Evolutionary conservation across 1,284 basidiomycete genomes (phyloP), one percentile per base, ranked within the genome.

Genomic region (Marasmius tenuissimus): DNA sequence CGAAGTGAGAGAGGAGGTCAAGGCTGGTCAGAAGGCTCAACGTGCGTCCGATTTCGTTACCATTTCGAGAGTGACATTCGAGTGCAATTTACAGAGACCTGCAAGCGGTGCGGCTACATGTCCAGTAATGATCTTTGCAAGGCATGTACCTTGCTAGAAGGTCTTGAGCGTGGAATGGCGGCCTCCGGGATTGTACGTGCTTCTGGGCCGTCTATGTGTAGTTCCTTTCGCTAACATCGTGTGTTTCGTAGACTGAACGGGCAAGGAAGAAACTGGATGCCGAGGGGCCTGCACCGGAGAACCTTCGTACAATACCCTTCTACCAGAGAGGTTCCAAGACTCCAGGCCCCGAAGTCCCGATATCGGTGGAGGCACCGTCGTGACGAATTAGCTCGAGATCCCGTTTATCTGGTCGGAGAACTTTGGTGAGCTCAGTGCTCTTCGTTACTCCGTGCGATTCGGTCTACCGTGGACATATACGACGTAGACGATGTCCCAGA

Each of bases 91-190:
- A 22, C 71, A 97, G 95, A 94, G 77, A 94, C 86, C 12, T 97
- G 95, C 71, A 81, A 87, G 70, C 81, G 94, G 50, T 98, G 96
- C 67, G 94, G 94, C 1, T 96, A 96, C 71, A 95, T 97, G 80
- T 92, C 95, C 0, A 95, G 92, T 61, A 97, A 97, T 68, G 88
- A 91, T 22, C 75, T 98, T 16, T 97, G 96, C 73, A 97, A 97
- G 77, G 96, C 96, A 0, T 98, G 96, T 67, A 92, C 90, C 0
- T 77, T 97, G 18, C 79, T 98, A 0, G 93, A 97, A 73, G 92
- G 94, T 9, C 79, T 98, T n/a, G 95, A 97, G 73, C 83, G 89
- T 51, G 94, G 94, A 4, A 83, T 92, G 74, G 89, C 84, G 0
- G 78, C 74, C 61, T 82, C 85, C 38, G 86, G 82, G 12, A 84